A percentile compares a stretch with the other conserved stretches of the same genome.
phyloP scores from a whole-genome alignment of 306 rosid species.

The Rosa lucieae region DNA sequence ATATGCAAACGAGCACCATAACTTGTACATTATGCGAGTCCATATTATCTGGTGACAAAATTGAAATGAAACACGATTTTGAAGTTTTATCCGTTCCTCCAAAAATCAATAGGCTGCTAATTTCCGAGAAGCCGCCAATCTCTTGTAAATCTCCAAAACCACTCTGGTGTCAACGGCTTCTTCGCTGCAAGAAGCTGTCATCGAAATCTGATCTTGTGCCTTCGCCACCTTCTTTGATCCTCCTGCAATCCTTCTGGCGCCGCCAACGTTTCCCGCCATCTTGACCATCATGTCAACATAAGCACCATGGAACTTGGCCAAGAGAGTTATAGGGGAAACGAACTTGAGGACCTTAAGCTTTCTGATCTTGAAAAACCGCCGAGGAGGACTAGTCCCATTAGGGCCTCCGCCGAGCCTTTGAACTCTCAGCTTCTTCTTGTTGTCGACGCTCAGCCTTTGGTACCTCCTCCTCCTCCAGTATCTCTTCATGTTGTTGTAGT shows the following conservation, averaged over 20 bases:
- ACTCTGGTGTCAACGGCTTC: constrained; percentile 30
- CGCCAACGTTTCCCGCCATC: constrained; percentile 27
- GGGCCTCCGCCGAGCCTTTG: constrained; percentile 9
- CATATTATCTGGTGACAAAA: no score
- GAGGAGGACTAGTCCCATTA: not conserved
- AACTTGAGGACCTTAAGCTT: constrained; percentile 1
- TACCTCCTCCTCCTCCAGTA: constrained; percentile 41
- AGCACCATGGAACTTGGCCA: constrained; percentile 29
- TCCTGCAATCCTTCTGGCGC: not conserved
- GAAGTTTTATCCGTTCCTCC: not conserved
- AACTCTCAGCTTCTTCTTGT: constrained; percentile 26
- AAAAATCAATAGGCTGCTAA: not conserved
- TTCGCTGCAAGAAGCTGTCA: constrained; percentile 10
- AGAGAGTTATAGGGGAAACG: constrained; percentile 19
- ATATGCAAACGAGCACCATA: no score
- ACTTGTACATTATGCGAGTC: no score
- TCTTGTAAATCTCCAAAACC: constrained; percentile 41
- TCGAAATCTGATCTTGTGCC: constrained; percentile 14
- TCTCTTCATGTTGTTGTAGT: constrained; percentile 33
- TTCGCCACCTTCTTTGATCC: constrained; percentile 10
- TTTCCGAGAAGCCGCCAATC: constrained; percentile 28
- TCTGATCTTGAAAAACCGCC: constrained; percentile 21
- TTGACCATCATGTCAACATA: constrained; percentile 38
- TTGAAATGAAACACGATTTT: not conserved
- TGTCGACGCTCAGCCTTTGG: constrained; percentile 19